A percentile compares a stretch with the other conserved stretches of the same genome.
Evolutionary conservation across 2,329 filamentous ascomycete species (phyloP).

Genomic region (Aspergillus japonicus): DNA sequence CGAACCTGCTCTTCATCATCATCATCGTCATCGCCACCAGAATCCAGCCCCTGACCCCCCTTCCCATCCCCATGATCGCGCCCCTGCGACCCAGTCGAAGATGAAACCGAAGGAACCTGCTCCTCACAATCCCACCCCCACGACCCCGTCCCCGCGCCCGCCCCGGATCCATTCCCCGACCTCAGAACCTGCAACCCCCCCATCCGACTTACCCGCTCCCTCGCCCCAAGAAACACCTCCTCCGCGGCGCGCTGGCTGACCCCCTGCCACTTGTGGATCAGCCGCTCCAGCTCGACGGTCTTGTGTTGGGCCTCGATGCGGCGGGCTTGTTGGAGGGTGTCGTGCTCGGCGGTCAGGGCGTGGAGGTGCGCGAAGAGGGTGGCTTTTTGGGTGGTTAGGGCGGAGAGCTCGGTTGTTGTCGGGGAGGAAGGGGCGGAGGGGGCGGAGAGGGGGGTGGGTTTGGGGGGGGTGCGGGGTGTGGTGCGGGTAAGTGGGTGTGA

Average conservation of each 20-base stretch:
- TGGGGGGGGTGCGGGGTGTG: neutral
- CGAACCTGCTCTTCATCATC: too few relatives aligned
- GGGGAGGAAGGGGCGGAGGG: neutral
- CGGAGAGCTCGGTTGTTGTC: neutral
- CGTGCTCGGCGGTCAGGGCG: constrained; percentile 44
- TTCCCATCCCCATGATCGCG: constrained; percentile 9
- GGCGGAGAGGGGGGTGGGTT: neutral
- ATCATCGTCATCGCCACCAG: too few relatives aligned
- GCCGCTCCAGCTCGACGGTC: constrained; percentile 55
- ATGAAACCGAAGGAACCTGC: constrained; percentile 16
- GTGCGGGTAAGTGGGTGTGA: neutral
- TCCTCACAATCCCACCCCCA: constrained; percentile 36
- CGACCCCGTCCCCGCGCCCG: constrained; percentile 41
- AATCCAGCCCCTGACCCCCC: too few relatives aligned
- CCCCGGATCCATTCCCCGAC: constrained; percentile 14
- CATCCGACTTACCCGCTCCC: constrained; percentile 61
- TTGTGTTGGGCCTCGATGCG: constrained; percentile 47
- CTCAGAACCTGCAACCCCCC: constrained; percentile 59
- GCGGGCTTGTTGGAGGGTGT: constrained; percentile 53
- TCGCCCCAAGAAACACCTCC: constrained; percentile 62
- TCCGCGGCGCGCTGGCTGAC: constrained; percentile 65
- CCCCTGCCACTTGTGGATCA: constrained; percentile 61
- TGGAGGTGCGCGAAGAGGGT: constrained; percentile 32
- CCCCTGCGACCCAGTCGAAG: too few relatives aligned
- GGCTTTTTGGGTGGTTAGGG: constrained; percentile 37